Evolutionary conservation across 2,329 filamentous ascomycete species (phyloP), one percentile per base, ranked within the genome.

Genomic region (Colletotrichum godetiae): DNA sequence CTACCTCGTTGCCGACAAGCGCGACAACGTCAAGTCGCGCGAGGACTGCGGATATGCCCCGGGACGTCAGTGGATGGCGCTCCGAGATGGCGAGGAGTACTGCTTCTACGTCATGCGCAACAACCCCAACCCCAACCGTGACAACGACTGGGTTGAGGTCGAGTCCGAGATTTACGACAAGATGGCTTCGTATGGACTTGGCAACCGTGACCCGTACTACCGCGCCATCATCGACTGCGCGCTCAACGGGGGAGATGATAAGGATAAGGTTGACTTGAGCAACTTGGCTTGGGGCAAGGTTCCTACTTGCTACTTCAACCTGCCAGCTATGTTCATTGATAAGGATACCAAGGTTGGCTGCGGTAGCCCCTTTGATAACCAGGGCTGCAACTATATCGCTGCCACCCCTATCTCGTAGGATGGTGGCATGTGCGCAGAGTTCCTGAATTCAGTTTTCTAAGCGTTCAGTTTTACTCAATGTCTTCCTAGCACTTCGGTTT

Each of bases 241-340:
- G 8, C 46, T 63, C 22, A 58, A 69, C 58, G 67, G 67, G 8
- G 29, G 37, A 8, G 37, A 70, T 13, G 37, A 55, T 29, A 60
- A 70, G 61, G 27, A 49, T 6, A 19, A 53, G 6, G 31, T 70
- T 31, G 89, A 90, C 24, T 29, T 49, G 35, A 0, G 90, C 92
- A 88, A 84, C 79, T 67, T 86, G 88, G 8, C 80, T 80, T 61
- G 24, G 11, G 46, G 58, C 10, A 22, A 62, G 31, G 27, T 68
- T 88, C 87, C 29, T 90, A 88, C 29, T 85, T 86, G 63, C 86
- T 53, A 31, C 35, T 64, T 59, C 15, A 64, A 72, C 3, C 22
- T 72, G 24, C 64, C 64, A 4, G 66, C 68, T 22, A 42, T 67
- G 15, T 71, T 71, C 19, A 71, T 71, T 19, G 56, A 71, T 8